These are phyloP conservation scores for Neurospora hispaniola DNA, from an alignment of 495 filamentous ascomycete genomes.

Conservation along the genomic window DNA sequence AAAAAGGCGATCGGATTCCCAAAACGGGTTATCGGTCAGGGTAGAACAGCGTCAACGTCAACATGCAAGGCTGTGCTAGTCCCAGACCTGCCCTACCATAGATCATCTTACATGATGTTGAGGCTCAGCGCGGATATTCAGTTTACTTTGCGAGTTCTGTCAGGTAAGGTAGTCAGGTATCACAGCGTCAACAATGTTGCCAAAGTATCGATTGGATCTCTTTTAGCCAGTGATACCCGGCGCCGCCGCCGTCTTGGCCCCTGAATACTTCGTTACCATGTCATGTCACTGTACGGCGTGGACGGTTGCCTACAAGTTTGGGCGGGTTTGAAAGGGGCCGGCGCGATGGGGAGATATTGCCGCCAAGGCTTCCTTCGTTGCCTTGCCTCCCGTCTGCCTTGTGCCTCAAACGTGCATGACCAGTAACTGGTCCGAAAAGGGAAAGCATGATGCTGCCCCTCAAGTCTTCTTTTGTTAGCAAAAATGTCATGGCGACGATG, in stretches of 20 bases:
- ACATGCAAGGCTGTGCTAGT: background rate
- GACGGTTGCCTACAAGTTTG: background rate
- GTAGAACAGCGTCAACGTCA: background rate
- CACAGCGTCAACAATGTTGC: background rate
- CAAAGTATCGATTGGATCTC: background rate
- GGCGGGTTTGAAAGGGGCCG: background rate
- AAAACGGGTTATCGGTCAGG: background rate
- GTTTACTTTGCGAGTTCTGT: background rate
- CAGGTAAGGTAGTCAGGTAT: background rate
- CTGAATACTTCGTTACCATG: background rate
- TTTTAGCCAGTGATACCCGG: background rate
- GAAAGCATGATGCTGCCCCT: background rate
- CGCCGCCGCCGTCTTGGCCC: background rate
- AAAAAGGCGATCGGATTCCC: background rate
- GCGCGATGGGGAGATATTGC: background rate
- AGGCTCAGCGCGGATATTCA: background rate
- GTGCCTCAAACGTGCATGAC: background rate
- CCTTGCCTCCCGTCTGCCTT: background rate
- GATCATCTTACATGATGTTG: background rate
- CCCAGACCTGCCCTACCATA: background rate
- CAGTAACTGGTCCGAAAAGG: background rate
- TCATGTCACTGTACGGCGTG: background rate
- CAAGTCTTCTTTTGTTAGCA: background rate
- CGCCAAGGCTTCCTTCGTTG: background rate
- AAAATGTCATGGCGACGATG: too few relatives aligned